These are phyloP conservation scores for Debaryomyces hansenii DNA, from an alignment of 805 yeast genomes.

Conservation along the genomic window DNA sequence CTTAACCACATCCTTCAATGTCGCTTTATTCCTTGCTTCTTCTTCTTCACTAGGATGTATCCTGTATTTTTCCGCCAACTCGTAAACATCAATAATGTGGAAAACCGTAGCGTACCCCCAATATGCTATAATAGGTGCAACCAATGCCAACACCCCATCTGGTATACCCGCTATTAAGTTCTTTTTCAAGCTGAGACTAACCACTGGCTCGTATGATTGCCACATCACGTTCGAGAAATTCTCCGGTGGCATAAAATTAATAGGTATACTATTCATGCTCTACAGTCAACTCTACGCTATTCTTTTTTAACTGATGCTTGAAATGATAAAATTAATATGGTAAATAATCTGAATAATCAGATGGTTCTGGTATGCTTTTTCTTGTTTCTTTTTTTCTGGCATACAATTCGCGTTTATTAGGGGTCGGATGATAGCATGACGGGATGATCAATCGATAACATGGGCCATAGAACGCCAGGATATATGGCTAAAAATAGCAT, in stretches of 20 bases:
- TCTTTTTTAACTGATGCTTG: neutral
- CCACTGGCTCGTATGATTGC: constrained; percentile 12
- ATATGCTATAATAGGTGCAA: constrained; percentile 77
- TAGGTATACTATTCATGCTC: neutral
- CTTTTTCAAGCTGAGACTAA: constrained; percentile 27
- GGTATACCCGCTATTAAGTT: constrained; percentile 59
- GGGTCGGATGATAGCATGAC: neutral
- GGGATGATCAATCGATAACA: no score
- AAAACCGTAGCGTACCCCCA: constrained; percentile 78
- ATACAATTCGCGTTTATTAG: neutral
- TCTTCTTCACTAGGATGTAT: constrained; percentile 94
- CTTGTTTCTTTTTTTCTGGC: neutral
- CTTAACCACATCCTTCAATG: constrained; percentile 63
- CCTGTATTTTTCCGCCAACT: constrained; percentile 78
- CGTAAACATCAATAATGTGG: constrained; percentile 70
- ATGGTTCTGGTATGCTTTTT: neutral
- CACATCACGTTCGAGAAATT: constrained; percentile 15
- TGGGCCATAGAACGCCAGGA: no score
- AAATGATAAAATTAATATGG: neutral
- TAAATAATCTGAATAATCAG: neutral
- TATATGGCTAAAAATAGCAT: no score
- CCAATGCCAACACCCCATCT: constrained; percentile 71
- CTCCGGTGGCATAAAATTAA: constrained; percentile 9
- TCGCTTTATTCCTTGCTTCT: constrained; percentile 68
- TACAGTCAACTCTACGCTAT: neutral